Evolutionary conservation across 805 yeast species (phyloP), one percentile per base, ranked within the genome.

Genomic region (Middelhovenomyces tepae): DNA sequence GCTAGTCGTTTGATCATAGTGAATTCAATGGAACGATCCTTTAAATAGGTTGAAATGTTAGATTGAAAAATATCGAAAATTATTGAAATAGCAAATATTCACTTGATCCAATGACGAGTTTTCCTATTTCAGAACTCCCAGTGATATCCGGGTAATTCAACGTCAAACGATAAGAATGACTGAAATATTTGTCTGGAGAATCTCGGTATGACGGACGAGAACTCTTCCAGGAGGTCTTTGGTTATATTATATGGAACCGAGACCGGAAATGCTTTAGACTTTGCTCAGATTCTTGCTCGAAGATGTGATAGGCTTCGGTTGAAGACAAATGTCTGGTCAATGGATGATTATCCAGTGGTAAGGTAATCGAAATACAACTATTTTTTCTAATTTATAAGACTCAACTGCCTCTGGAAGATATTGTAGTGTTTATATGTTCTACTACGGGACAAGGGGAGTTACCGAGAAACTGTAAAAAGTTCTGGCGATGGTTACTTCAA

Each of bases 391-490:
- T 18, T n/a, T n/a, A n/a, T n/a, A n/a, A n/a, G n/a, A 7, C 15
- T 8, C 27, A 32, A 11, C 34, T 83, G 31, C 59, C 71, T 4
- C 64, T 73, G 3, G 66, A 74, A 10, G 47, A 59, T 5, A 56
- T 57, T 18, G 60, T 73, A 33, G 62, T 77, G 15, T 64, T 78
- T 0, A 53, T 89, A 2, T 81, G 93, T 51, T 77, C 95, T 1
- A 89, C 98, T 0, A 80, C 94, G 1, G 97, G 98, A 5, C 96
- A 89, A 56, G 98, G 98, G 17, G 95, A 81, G 40, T 56, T 89
- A 21, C 97, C 98, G 0, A 57, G 80, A 26, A 84, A 84, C 50
- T 78, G 80, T 1, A 64, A 65, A 42, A 73, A 70, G 39, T 72
- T 89, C 42, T 81, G 95, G 93, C 66, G 68, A 43, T 74, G 79